These are phyloP conservation scores for Hippophae rhamnoides DNA, from an alignment of 306 rosid species.

Conservation along the genomic window DNA sequence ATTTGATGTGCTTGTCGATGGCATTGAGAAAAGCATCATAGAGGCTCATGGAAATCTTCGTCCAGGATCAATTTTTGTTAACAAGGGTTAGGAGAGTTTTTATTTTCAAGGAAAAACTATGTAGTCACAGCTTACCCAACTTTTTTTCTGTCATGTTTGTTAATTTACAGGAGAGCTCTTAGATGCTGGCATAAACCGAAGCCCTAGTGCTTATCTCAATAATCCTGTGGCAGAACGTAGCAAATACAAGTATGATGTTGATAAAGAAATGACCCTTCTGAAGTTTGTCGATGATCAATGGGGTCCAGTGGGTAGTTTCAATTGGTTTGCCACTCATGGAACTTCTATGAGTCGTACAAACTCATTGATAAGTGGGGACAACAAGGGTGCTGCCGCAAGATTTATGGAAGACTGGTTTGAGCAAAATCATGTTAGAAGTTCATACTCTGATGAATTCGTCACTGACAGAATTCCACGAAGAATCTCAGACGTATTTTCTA, in stretches of 20 bases:
- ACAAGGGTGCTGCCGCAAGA: conserved; percentile 88
- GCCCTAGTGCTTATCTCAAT: conserved; percentile 90
- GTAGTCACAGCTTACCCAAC: conserved; percentile 3
- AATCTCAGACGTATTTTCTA: conserved; percentile 25
- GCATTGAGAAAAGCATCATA: conserved; percentile 71
- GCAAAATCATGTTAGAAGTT: conserved; percentile 13
- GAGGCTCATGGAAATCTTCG: conserved; percentile 81
- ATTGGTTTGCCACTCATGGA: conserved; percentile 95
- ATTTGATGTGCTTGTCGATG: conserved; percentile 76
- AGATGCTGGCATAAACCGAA: conserved; percentile 82
- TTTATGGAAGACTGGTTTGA: conserved; percentile 98
- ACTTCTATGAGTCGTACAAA: conserved; percentile 95
- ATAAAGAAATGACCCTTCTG: conserved; percentile 82
- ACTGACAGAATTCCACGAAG: conserved; percentile 30
- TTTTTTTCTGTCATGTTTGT: conserved; percentile 1
- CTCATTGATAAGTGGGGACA: conserved; percentile 78
- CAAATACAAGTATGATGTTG: conserved; percentile 63
- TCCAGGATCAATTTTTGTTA: conserved; percentile 66
- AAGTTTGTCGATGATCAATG: conserved; percentile 74
- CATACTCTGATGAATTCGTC: conserved; percentile 9
- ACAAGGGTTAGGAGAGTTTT: conserved; percentile 46
- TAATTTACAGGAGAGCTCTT: conserved; percentile 66
- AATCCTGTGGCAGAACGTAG: conserved; percentile 66
- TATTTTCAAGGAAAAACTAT: neutral
- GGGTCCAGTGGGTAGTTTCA: conserved; percentile 88